Base-by-base conservation (phyloP, 1,139 yeast genomes). In the Lodderomyces metapsilosis region DNA sequence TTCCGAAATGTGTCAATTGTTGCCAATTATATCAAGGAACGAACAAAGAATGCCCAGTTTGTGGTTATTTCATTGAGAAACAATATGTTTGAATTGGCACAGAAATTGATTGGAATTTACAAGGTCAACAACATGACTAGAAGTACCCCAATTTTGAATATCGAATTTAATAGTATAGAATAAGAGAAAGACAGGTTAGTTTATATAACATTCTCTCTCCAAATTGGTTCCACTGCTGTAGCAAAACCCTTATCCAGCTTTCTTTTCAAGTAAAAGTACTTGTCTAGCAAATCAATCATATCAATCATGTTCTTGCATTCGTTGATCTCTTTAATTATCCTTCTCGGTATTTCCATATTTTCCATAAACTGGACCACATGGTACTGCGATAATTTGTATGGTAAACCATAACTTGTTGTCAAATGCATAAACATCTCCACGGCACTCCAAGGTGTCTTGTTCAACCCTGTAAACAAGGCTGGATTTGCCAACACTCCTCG, bases 31-130 rank as follows among this genome's bases (percentile, higher is more conserved):
- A 94, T 94, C 59, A 91, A 89, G 57, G 97, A 92, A 54, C 74
- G 97, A 40, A 94, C 98, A 3, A 87, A 87, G 64, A 88, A 91
- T 63, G 98, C 98, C 1, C 99, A 94, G 58, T 94, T 94, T 56
- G 82, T 94, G 56, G 98, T 94, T 27, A 94, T 94, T 38, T 91
- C 98, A 0, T 74, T 94, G 54, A 78, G 98, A 61, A 92, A 92
- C 63, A 92, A 94, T 59, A 94, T 94, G 99, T 94, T 94, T 63
- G 99, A 94, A 64, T 75, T 92, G 52, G 94, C 98, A 1, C 85
- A 88, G 52, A 94, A 89, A 55, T 71, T 94, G 57, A 96, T 94
- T 34, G 99, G 99, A 11, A 89, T 94, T 47, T 94, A 91, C 70
- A 94, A 94, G 64, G 92, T 87, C 44, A 81, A 85, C 54, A 91